phyloP scores from a whole-genome alignment of 2,329 filamentous ascomycete species.

The Trichoderma pleuroti region DNA sequence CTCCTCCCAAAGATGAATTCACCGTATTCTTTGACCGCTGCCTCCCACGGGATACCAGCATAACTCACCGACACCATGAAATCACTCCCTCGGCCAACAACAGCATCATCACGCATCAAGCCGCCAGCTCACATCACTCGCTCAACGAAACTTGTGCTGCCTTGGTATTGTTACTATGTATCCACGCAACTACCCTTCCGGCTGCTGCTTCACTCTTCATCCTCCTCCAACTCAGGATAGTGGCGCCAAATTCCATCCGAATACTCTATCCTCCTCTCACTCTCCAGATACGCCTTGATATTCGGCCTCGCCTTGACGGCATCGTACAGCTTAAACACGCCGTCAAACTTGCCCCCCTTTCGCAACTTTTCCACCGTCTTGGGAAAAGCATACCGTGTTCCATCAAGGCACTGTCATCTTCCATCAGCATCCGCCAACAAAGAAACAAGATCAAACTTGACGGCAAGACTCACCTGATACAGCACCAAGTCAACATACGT shows the following conservation, averaged over 20 bases:
- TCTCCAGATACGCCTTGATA: conserved; percentile 66
- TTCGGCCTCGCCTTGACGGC: conserved; percentile 59
- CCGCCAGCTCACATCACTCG: neutral
- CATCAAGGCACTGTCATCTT: conserved; percentile 47
- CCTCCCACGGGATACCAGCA: neutral
- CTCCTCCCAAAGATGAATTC: neutral
- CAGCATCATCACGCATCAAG: neutral
- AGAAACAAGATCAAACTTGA: neutral
- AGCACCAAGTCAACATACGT: conserved; percentile 72
- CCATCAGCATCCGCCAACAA: neutral
- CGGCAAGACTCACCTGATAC: conserved; percentile 56
- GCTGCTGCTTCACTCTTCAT: neutral
- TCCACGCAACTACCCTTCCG: neutral
- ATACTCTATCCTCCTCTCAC: conserved; percentile 60
- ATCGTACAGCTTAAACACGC: conserved; percentile 62
- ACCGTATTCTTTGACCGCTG: neutral
- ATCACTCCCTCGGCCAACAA: neutral
- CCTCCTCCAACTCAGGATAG: conserved; percentile 67
- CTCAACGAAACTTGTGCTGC: neutral
- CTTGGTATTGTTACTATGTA: neutral
- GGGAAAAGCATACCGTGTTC: conserved; percentile 64
- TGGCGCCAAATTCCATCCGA: conserved; percentile 64
- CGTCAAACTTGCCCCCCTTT: conserved; percentile 53
- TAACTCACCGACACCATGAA: neutral
- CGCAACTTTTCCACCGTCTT: conserved; percentile 58